Conservation (phyloP, 192 early-diverging fungal species). For the Chytriomyces sp. region DNA sequence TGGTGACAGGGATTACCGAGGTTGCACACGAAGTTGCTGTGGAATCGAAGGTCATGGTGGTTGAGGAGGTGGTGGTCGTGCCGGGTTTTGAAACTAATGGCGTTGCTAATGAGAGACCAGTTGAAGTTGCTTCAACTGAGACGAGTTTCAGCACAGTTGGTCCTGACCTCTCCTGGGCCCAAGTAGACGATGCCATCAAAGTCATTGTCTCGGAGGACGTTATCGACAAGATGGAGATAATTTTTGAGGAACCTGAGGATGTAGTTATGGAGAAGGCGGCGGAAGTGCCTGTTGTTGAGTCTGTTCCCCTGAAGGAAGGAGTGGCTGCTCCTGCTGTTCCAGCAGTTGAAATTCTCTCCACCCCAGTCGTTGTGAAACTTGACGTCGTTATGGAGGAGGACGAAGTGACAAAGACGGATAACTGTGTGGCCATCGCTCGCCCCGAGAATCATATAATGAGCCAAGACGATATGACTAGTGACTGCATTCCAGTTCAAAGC, state of each 20-base stretch:
- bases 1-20: background rate
- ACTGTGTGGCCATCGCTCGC: background rate
- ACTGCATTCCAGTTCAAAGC: slow-evolving; percentile 16
- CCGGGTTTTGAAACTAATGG: background rate
- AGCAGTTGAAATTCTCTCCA: background rate
- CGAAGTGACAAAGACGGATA: background rate
- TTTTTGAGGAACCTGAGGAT: slow-evolving; percentile 4
- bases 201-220: background rate
- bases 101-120: background rate
- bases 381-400: slow-evolving; percentile 8
- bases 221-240: background rate
- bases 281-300: background rate
- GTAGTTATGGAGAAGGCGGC: background rate
- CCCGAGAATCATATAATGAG: background rate
- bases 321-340: too few species aligned
- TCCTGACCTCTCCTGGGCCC: too few species aligned
- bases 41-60: background rate
- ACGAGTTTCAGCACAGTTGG: too few species aligned
- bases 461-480: background rate
- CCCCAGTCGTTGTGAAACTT: background rate
- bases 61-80: background rate
- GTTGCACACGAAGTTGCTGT: background rate
- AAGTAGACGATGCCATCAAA: background rate
- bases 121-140: too few species aligned
- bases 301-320: background rate